Percentiles rank a stretch among this genome's conserved stretches.
phyloP scores from a whole-genome alignment of 139 green algal genomes.

The Haematococcus lacustris region DNA sequence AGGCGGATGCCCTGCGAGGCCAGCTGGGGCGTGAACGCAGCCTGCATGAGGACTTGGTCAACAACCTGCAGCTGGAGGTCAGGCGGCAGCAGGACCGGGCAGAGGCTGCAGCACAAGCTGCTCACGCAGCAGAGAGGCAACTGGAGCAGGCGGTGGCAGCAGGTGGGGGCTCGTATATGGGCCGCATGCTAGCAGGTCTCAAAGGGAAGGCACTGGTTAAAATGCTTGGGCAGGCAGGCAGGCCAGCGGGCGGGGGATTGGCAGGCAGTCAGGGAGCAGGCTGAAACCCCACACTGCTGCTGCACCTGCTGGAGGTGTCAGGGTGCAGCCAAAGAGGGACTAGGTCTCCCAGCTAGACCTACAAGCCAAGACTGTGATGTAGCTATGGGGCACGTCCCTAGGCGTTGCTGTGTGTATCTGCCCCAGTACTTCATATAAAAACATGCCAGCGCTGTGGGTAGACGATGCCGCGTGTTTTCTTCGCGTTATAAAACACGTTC shows the following conservation, averaged over 20 bases:
- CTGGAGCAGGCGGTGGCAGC: slow-evolving; percentile 21
- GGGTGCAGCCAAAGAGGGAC: not conserved
- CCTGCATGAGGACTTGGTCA: no score
- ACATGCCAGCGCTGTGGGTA: no score
- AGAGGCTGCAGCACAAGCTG: slow-evolving; percentile 15
- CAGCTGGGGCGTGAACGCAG: no score
- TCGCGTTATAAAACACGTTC: no score
- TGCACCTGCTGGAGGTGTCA: not conserved
- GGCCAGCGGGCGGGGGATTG: not conserved
- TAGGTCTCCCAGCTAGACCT: not conserved
- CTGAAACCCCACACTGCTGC: not conserved
- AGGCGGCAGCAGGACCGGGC: slow-evolving; percentile 17
- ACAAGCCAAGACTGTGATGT: not conserved
- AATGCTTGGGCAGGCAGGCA: not conserved
- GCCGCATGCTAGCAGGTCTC: not conserved
- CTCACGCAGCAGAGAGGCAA: slow-evolving; percentile 22
- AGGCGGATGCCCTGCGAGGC: no score
- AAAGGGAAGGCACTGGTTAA: not conserved
- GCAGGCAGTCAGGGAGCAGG: not conserved
- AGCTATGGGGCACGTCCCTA: not conserved
- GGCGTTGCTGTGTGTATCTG: not conserved
- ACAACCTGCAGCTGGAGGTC: not conserved
- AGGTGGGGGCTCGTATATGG: not conserved
- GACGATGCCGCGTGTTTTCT: no score
- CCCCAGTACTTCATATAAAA: no score